phyloP scores from a whole-genome alignment of 768 basidiomycete genomes.

The Calocybe cyanea region DNA sequence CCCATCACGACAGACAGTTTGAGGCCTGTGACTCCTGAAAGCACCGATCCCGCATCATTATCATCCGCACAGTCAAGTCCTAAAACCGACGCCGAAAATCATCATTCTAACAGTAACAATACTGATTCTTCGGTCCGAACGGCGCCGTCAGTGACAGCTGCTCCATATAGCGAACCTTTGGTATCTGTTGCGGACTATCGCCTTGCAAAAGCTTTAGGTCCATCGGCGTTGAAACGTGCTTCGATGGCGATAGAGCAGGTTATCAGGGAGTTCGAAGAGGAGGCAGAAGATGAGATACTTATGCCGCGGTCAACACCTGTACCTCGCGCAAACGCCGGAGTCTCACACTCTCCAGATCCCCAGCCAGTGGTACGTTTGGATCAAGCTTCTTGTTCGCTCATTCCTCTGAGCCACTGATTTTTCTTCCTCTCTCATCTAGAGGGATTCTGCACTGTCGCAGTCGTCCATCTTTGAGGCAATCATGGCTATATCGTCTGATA shows the following conservation, averaged over 20 bases:
- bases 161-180: conserved; percentile 32
- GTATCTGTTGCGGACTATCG: conserved; percentile 40
- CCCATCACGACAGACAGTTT: conserved; percentile 44
- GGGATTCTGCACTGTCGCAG: conserved; percentile 31
- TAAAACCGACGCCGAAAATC: conserved; percentile 17
- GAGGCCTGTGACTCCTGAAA: conserved; percentile 56
- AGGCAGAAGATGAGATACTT: conserved; percentile 72
- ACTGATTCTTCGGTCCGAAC: conserved; percentile 36
- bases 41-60: conserved; percentile 24
- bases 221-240: conserved; percentile 54
- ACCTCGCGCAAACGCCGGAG: conserved; percentile 35
- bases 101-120: conserved; percentile 21
- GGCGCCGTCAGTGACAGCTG: conserved; percentile 35
- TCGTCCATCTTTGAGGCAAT: conserved; percentile 52
- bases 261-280: conserved; percentile 76
- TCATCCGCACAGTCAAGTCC: conserved; percentile 38
- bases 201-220: conserved; percentile 47
- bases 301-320: conserved; percentile 61
- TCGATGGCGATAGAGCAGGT: conserved; percentile 74
- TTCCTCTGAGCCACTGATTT: conserved; percentile 9
- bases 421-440: conserved; percentile 19
- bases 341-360: conserved; percentile 19
- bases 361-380: conserved; percentile 26
- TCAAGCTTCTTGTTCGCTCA: not conserved
- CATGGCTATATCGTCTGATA: conserved; percentile 70